Evolutionary conservation across 768 basidiomycete species (phyloP).

Genomic region (Mrakia hoshinonis): DNA sequence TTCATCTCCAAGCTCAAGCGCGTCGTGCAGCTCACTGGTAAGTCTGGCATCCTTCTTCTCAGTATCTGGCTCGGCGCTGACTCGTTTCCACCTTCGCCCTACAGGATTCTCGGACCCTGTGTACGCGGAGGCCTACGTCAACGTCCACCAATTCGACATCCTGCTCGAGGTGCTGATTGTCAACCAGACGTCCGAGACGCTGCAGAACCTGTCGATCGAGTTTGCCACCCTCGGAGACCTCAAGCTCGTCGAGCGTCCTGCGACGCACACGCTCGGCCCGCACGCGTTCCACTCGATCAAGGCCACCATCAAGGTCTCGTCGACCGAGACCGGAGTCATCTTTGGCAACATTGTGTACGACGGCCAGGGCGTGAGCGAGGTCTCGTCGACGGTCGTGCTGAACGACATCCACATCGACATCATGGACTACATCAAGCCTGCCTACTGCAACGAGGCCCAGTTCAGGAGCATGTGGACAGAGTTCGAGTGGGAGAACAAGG

Average conservation of each 20-base stretch:
- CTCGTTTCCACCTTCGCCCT: background rate
- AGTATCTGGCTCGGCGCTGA: background rate
- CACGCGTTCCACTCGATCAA: constrained; percentile 98
- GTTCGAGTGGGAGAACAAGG: constrained; percentile 99
- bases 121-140: constrained; percentile 95
- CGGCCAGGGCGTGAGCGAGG: constrained; percentile 73
- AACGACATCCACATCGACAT: constrained; percentile 98
- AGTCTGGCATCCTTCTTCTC: constrained; percentile 29
- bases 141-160: constrained; percentile 96
- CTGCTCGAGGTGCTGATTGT: constrained; percentile 89
- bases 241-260: constrained; percentile 91
- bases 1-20: constrained; percentile 87
- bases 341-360: constrained; percentile 98
- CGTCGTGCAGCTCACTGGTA: constrained; percentile 87
- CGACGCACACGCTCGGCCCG: constrained; percentile 84
- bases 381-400: constrained; percentile 61
- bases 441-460: constrained; percentile 87
- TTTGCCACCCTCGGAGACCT: constrained; percentile 95
- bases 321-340: constrained; percentile 96
- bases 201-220: constrained; percentile 93
- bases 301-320: constrained; percentile 95
- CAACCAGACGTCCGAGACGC: constrained; percentile 85
- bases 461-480: constrained; percentile 99
- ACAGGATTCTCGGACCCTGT: constrained; percentile 94
- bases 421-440: constrained; percentile 96